A percentile compares a stretch with the other conserved stretches of the same genome.
Evolutionary conservation across 2,329 filamentous ascomycete species (phyloP).

Genomic region (Penicillium sp.): DNA sequence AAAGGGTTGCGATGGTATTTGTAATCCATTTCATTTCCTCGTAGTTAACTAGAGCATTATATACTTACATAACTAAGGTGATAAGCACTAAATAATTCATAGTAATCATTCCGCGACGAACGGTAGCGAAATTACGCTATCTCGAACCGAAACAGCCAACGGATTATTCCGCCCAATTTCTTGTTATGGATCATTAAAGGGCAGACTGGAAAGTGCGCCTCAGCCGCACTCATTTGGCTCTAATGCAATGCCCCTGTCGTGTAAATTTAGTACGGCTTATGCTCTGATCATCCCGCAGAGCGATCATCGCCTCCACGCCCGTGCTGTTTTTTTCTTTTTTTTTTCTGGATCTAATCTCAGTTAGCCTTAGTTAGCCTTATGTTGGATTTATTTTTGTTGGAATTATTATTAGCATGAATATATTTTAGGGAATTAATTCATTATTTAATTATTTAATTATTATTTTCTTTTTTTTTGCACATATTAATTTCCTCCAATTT

Average conservation of each 20-base stretch:
- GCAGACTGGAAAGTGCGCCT: conserved; percentile 6
- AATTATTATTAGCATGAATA: conserved; percentile 3
- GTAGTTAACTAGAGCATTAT: neutral
- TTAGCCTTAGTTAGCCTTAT: conserved; percentile 13
- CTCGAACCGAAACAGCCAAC: neutral
- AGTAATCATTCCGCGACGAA: neutral
- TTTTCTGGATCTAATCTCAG: conserved; percentile 20
- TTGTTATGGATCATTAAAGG: neutral
- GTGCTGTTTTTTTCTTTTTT: conserved; percentile 7
- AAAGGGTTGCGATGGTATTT: neutral
- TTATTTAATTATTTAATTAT: neutral
- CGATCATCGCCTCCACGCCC: conserved; percentile 25
- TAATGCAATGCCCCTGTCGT: conserved; percentile 8
- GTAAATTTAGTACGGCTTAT: conserved; percentile 24
- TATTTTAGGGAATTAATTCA: conserved; percentile 3
- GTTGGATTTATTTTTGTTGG: conserved; percentile 13
- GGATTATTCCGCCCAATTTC: neutral
- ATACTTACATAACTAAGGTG: neutral
- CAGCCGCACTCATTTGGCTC: conserved; percentile 12
- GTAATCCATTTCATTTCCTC: neutral
- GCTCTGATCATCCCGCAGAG: conserved; percentile 25
- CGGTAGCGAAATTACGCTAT: neutral
- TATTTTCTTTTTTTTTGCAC: conserved; percentile 4
- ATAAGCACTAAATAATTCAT: neutral
- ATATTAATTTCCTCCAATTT: conserved; percentile 18